Base-by-base conservation (phyloP, 257 asterid species). In the Gentiana straminea region DNA sequence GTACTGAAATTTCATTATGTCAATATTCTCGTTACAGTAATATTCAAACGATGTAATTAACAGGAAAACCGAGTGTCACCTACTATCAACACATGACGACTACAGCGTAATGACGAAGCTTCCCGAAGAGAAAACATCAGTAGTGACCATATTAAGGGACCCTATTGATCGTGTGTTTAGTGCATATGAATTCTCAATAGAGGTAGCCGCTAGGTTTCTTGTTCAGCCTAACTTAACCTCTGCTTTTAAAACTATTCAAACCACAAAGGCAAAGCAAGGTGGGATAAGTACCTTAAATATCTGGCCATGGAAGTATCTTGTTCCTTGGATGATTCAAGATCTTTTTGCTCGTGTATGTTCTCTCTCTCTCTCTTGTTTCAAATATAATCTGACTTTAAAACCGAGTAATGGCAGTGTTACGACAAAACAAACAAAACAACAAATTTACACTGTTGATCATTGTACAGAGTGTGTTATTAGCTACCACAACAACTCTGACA, bases 271-370 rank as follows among this genome's bases (percentile, higher is more conserved):
- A 59, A 57, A 74, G 54, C 80, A 59, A 51, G 56, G 67, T 49
- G 89, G 81, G 66, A 73, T 84, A 41, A 83, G 94, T 84, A 92
- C 99, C 38, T 80, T 92, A 63, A 94, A 88, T 58, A 88, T 92
- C 70, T 92, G 99, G 99, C 99, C 99, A 5, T 92, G 99, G 99
- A 92, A 83, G 70, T 85, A 83, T 74, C 73, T 92, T 81, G 97
- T 92, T 75, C 99, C 99, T 54, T 88, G 97, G 95, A 92, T 92
- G 94, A 85, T 94, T 70, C 94, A 88, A 79, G 99, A 92, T 72
- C 74, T 92, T 58, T 92, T 88, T 78, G 85, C 90, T 69, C 86
- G 97, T 68, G 99, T 92, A 88, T 55, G 90, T 63, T 69, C 63
- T 70, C 65, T 69, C 59, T 32, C 24, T 55, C 64, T 48, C 69